These are phyloP conservation scores for Tuber melanosporum DNA, from an alignment of 495 filamentous ascomycete species.

Conservation along the genomic window DNA sequence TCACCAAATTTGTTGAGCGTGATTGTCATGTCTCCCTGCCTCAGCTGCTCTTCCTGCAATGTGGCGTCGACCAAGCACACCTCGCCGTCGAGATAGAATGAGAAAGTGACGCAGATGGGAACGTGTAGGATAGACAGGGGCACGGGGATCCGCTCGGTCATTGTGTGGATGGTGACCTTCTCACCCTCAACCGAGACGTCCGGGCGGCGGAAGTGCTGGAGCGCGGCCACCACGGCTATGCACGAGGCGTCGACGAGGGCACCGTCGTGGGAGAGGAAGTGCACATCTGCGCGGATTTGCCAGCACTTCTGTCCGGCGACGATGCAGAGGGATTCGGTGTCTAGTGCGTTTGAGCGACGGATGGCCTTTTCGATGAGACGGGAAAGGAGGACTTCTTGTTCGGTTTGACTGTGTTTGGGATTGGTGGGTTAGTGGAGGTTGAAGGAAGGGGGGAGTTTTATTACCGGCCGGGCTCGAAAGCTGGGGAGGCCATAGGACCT, in stretches of 20 bases:
- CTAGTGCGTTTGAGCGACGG: constrained; percentile 80
- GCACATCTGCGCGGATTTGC: constrained; percentile 79
- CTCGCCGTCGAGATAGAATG: constrained; percentile 62
- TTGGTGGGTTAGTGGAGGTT: constrained; percentile 28
- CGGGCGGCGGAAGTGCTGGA: constrained; percentile 82
- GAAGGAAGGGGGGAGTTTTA: constrained; percentile 3
- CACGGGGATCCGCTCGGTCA: constrained; percentile 83
- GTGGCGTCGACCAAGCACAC: constrained; percentile 67
- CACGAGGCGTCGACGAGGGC: constrained; percentile 78
- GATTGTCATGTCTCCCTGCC: constrained; percentile 76
- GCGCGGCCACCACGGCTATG: constrained; percentile 74
- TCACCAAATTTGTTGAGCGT: constrained; percentile 84
- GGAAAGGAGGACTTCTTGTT: constrained; percentile 74
- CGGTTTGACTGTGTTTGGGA: constrained; percentile 56
- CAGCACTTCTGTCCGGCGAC: constrained; percentile 84
- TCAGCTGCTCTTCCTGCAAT: constrained; percentile 74
- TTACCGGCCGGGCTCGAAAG: constrained; percentile 76
- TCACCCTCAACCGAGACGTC: constrained; percentile 80
- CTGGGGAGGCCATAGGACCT: constrained; percentile 83
- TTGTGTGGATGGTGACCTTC: constrained; percentile 67
- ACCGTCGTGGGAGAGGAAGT: constrained; percentile 83
- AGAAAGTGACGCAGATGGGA: constrained; percentile 80
- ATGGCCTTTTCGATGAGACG: constrained; percentile 86
- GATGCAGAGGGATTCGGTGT: constrained; percentile 92
- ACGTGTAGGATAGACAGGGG: constrained; percentile 81